Conservation (phyloP, 1,139 yeast species). For the Entelexis sorbosivorans region DNA sequence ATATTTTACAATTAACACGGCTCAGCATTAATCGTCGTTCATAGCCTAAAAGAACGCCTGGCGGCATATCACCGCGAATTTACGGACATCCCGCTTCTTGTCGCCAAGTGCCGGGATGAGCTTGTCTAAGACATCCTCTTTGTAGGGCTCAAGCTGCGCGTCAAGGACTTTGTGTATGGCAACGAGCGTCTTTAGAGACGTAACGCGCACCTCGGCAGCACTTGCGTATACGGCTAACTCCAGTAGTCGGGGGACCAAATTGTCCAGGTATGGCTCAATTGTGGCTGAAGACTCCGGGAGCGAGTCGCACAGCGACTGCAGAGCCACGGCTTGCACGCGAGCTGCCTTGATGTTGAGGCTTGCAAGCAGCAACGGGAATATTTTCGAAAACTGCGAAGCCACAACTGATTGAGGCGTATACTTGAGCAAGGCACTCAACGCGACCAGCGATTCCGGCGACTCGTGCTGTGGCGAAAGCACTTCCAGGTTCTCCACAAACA, state of each 20-base stretch:
- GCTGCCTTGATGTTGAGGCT: conserved; percentile 38
- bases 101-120: conserved; percentile 57
- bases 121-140: conserved; percentile 42
- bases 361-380: conserved; percentile 62
- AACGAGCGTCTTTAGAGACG: conserved; percentile 37
- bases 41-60: conserved; percentile 52
- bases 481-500: conserved; percentile 43
- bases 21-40: too few relatives aligned
- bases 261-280: conserved; percentile 31
- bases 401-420: conserved; percentile 54
- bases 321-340: conserved; percentile 11
- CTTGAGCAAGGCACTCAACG: conserved; percentile 56
- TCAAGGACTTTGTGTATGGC: conserved; percentile 43
- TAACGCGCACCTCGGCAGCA: conserved; percentile 40
- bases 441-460: conserved; percentile 34
- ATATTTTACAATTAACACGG: too few relatives aligned
- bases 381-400: conserved; percentile 46
- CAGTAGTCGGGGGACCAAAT: conserved; percentile 47
- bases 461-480: conserved; percentile 27
- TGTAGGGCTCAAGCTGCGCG: conserved; percentile 33
- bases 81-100: conserved; percentile 60
- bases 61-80: conserved; percentile 64
- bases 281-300: conserved; percentile 9
- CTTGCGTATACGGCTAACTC: conserved; percentile 25
- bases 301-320: conserved; percentile 6